Percentiles rank a stretch among this genome's conserved stretches.
Evolutionary conservation across 164 flowering plant genomes (phyloP).

Genomic region (Chimonanthus praecox): DNA sequence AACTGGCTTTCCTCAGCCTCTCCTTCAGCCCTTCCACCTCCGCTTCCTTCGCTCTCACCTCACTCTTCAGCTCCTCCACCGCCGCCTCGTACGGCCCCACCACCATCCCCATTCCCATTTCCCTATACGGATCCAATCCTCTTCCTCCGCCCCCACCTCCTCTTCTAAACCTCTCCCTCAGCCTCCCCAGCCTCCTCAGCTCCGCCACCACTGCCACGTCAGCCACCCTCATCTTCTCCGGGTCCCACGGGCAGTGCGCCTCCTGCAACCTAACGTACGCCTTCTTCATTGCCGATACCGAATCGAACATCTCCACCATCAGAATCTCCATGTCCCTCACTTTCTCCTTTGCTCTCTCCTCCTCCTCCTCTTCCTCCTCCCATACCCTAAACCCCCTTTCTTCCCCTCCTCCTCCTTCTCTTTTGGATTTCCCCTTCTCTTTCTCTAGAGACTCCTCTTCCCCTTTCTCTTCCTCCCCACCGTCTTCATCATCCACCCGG

Average conservation of each 20-base stretch:
- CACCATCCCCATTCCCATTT: slow-evolving; percentile 26
- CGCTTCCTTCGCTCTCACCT: slow-evolving; percentile 61
- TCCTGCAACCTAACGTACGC: slow-evolving; percentile 74
- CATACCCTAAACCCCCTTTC: not conserved
- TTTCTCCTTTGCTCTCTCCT: slow-evolving; percentile 5
- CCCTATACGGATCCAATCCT: slow-evolving; percentile 37
- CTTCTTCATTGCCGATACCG: slow-evolving; percentile 65
- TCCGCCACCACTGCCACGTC: slow-evolving; percentile 81
- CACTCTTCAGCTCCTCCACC: slow-evolving; percentile 77
- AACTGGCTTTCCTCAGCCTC: slow-evolving; percentile 39
- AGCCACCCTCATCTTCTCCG: slow-evolving; percentile 71
- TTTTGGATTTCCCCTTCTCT: too few relatives aligned
- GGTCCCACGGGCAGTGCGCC: slow-evolving; percentile 92
- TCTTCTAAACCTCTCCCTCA: slow-evolving; percentile 74
- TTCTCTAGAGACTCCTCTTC: not conserved
- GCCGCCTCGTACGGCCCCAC: slow-evolving; percentile 91
- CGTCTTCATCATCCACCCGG: not conserved
- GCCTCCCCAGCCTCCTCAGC: slow-evolving; percentile 52
- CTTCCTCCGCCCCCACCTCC: slow-evolving; percentile 24
- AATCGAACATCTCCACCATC: slow-evolving; percentile 58
- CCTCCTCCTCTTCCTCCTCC: not conserved
- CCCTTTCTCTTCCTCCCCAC: slow-evolving; percentile 5
- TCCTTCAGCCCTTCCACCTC: slow-evolving; percentile 70
- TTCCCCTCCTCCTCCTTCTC: slow-evolving; percentile 7
- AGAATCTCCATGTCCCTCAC: slow-evolving; percentile 27